Conservation (phyloP, 2,329 filamentous ascomycete species). For the Aspergillus japonicus region DNA sequence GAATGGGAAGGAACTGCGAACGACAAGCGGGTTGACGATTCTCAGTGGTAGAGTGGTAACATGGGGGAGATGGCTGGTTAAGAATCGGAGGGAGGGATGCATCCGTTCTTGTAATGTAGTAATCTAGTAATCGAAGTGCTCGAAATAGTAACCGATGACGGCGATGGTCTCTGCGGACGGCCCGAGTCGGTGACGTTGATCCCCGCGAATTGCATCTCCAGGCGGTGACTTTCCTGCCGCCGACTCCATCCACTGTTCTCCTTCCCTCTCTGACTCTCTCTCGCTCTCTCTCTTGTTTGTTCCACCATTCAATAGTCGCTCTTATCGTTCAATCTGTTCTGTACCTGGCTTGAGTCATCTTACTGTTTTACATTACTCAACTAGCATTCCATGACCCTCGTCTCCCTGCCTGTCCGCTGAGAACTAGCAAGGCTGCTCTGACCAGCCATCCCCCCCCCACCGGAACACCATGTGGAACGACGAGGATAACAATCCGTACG, state of each 20-base stretch:
- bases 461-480: slow-evolving; percentile 85
- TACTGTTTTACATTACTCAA: neutral
- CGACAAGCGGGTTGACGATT: neutral
- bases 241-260: neutral
- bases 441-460: slow-evolving; percentile 11
- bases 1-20: neutral
- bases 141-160: neutral
- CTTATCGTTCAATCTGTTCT: neutral
- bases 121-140: too few species aligned
- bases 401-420: slow-evolving; percentile 3
- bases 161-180: slow-evolving; percentile 1
- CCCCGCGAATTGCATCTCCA: slow-evolving; percentile 1
- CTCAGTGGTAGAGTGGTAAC: neutral
- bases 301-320: neutral
- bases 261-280: neutral
- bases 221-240: slow-evolving; percentile 4
- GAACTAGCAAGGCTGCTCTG: slow-evolving; percentile 17
- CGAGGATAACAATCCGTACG: slow-evolving; percentile 97
- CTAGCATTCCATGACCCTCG: neutral
- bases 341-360: neutral
- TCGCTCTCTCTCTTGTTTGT: neutral
- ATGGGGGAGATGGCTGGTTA: too few species aligned
- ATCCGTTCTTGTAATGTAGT: too few species aligned
- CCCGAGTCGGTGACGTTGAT: slow-evolving; percentile 9
- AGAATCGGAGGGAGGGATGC: too few species aligned